Base-by-base conservation (phyloP, 331 rosid species). In the Quercus lobata region DNA sequence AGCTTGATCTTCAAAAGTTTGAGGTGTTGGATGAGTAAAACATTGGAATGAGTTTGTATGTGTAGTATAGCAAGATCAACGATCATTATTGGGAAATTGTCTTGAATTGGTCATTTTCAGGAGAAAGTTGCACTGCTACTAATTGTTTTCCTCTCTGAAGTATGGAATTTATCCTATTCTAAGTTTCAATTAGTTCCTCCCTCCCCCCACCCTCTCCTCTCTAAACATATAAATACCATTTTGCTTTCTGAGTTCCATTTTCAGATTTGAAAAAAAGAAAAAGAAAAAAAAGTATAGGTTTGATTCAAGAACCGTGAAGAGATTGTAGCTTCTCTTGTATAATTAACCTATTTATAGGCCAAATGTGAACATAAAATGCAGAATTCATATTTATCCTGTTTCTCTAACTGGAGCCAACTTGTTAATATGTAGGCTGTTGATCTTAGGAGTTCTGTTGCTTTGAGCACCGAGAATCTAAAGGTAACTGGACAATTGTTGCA, bases 381-480 rank as follows among this genome's bases (percentile, higher is more conserved):
- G 25, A 46, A 0, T 37, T 37, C 11, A 37, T 37, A 37, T 81
- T 22, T 79, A 52, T 77, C 49, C 69, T 69, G 63, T 76, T 80
- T 74, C 71, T 57, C 34, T 85, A 79, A 88, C 72, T 21, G 71
- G 78, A 57, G 76, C 57, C 76, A 69, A 66, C 69, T 76, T 84
- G 78, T 78, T 74, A 49, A 80, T 68, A 76, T 89, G 93, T 93
- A 93, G 99, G 98, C 92, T 78, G 92, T 96, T 79, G 86, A 93
- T 88, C 97, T 96, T 71, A 77, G 79, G 82, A 88, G 97, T 84
- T 88, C 87, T 5, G 88, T 87, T 75, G 84, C 83, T 76, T 80
- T 81, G 74, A 78, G 83, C 76, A 73, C 79, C 78, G 87, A 81
- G 79, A 79, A 80, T 78, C 78, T 79, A 74, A 86, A 88, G 96